Conservation (phyloP, 257 asterid species). For the Prunella vulgaris region DNA sequence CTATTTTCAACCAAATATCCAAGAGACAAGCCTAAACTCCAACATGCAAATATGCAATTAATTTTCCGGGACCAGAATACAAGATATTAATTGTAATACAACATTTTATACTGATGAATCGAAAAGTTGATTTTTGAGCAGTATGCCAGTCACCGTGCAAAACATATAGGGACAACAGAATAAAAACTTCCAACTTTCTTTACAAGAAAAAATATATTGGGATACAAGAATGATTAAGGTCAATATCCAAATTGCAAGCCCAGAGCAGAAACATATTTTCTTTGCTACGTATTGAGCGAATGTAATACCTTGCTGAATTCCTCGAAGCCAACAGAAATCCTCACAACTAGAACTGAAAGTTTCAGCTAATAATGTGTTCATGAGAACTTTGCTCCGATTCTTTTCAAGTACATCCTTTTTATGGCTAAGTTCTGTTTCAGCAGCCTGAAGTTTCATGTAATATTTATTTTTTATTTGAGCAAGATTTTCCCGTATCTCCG, state of each 20-base stretch:
- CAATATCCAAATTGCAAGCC: background rate
- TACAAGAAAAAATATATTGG: background rate
- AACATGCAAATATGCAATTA: background rate
- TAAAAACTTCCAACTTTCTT: background rate
- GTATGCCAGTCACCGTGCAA: background rate
- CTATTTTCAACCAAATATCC: too few relatives aligned
- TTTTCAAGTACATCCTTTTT: constrained; percentile 35
- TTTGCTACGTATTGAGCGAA: background rate
- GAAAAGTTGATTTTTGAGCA: too few relatives aligned
- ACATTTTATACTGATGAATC: too few relatives aligned
- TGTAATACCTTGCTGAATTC: constrained; percentile 51
- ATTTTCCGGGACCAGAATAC: too few relatives aligned
- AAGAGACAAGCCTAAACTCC: background rate
- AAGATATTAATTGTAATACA: too few relatives aligned
- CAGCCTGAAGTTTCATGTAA: constrained; percentile 40
- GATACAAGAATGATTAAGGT: background rate
- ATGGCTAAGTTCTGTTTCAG: constrained; percentile 32
- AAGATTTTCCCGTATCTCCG: constrained; percentile 48
- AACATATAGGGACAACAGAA: background rate
- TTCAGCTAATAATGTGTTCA: constrained; percentile 55
- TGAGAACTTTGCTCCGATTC: constrained; percentile 33
- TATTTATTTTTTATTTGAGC: constrained; percentile 45
- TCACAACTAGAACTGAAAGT: constrained; percentile 39
- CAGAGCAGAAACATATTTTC: background rate
- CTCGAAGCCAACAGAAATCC: constrained; percentile 35